phyloP scores from a whole-genome alignment of 129 eudicot genomes.

The Artemisia annua region DNA sequence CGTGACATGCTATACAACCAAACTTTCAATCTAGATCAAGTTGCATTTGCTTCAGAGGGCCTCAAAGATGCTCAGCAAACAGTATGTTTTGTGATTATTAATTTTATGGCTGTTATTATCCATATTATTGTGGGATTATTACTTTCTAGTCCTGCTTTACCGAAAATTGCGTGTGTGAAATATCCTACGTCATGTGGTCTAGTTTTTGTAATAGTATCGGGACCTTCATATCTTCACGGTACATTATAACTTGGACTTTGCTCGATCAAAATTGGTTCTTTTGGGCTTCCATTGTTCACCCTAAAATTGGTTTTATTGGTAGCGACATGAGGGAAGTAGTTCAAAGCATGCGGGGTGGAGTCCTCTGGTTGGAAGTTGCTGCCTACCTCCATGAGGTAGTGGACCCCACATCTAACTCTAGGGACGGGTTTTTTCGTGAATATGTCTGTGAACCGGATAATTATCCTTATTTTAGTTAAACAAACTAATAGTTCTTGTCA shows the following conservation, averaged over 20 bases:
- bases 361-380: constrained; percentile 71
- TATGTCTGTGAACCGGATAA: constrained; percentile 24
- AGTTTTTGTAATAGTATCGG: constrained; percentile 1
- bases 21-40: constrained; percentile 92
- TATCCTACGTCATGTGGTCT: neutral
- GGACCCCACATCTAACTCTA: constrained; percentile 31
- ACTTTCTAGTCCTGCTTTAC: constrained; percentile 10
- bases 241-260: constrained; percentile 8
- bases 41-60: constrained; percentile 93
- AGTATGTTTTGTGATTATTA: constrained; percentile 44
- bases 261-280: constrained; percentile 19
- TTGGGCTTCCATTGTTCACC: constrained; percentile 30
- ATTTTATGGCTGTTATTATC: constrained; percentile 3
- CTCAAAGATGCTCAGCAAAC: constrained; percentile 97
- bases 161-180: neutral
- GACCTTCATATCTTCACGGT: constrained; percentile 19
- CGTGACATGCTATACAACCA: constrained; percentile 97
- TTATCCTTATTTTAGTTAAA: constrained; percentile 14
- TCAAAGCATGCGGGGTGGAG: constrained; percentile 67
- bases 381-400: constrained; percentile 91
- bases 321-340: constrained; percentile 56
- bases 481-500: constrained; percentile 3
- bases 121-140: neutral
- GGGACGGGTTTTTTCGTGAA: constrained; percentile 29
- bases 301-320: constrained; percentile 54